Percentiles rank a stretch among this genome's conserved stretches.
Conservation (phyloP, 2,329 filamentous ascomycete genomes). For the Orbilia brochopaga region DNA sequence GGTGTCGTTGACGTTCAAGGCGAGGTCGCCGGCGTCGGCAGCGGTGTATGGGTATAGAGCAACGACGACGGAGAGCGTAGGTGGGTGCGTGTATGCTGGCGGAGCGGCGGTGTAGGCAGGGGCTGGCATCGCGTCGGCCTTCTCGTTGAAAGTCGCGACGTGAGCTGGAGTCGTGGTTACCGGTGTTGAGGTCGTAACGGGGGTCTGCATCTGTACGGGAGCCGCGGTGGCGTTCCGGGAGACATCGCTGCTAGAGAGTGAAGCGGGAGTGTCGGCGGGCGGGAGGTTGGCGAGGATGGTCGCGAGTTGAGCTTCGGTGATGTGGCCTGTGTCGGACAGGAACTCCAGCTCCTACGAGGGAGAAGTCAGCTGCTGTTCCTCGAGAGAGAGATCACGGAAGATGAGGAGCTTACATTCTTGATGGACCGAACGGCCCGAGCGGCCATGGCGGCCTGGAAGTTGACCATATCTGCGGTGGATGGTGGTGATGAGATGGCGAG, state of each 20-base stretch:
- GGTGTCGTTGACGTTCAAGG: constrained; percentile 78
- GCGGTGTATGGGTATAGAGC: constrained; percentile 85
- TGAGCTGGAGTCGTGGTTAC: constrained; percentile 3
- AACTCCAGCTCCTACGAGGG: constrained; percentile 40
- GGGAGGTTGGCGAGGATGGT: constrained; percentile 38
- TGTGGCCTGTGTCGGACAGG: constrained; percentile 36
- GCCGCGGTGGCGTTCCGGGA: neutral
- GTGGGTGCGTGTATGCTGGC: constrained; percentile 64
- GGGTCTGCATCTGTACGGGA: constrained; percentile 15
- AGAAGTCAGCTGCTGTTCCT: constrained; percentile 6
- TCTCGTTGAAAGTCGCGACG: constrained; percentile 31
- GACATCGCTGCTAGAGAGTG: constrained; percentile 19
- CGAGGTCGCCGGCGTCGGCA: constrained; percentile 79
- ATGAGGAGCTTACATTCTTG: constrained; percentile 20
- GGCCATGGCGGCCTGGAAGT: constrained; percentile 49
- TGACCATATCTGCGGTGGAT: constrained; percentile 24
- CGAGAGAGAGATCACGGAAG: neutral
- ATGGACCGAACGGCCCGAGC: constrained; percentile 41
- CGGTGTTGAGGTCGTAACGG: constrained; percentile 10
- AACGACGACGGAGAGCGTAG: constrained; percentile 73
- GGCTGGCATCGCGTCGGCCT: constrained; percentile 20
- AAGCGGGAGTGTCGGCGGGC: neutral
- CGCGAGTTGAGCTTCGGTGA: constrained; percentile 30
- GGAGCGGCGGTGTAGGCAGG: constrained; percentile 56
- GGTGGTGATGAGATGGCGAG: constrained; percentile 9